These are phyloP conservation scores for Acanthamoeba rhysodes DNA, from an alignment of 208 protist genomes.

Conservation along the genomic window DNA sequence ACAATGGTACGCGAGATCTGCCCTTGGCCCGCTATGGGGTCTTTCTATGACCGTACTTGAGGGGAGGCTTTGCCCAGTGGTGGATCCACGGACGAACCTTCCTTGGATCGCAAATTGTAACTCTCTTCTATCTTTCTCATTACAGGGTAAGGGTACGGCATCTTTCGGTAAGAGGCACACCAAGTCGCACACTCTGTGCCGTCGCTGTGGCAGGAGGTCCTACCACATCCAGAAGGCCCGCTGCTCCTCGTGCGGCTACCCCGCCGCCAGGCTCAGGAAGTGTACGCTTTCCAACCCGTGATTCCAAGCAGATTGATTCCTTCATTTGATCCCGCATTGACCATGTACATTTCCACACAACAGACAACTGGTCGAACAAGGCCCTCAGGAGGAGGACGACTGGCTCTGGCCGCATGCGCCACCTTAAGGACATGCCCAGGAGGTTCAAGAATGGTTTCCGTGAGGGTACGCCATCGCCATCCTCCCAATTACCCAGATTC, in stretches of 20 bases:
- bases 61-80: too few species aligned
- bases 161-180: conserved; percentile 93
- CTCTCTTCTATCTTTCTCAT: not conserved
- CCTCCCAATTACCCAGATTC: not conserved
- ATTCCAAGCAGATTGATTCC: not conserved
- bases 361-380: conserved; percentile 98
- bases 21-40: not conserved
- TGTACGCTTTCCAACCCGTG: conserved; percentile 82
- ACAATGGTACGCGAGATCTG: conserved; percentile 26
- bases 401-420: conserved; percentile 98
- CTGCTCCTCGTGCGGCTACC: conserved; percentile 99
- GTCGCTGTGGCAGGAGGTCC: conserved; percentile 97
- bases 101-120: not conserved
- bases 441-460: conserved; percentile 98
- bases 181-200: conserved; percentile 98
- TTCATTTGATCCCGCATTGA: not conserved
- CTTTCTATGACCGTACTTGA: not conserved
- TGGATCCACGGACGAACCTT: too few species aligned
- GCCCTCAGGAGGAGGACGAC: conserved; percentile 98
- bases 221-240: conserved; percentile 99
- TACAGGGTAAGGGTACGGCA: conserved; percentile 93
- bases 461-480: conserved; percentile 81
- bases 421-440: conserved; percentile 98
- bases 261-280: conserved; percentile 95
- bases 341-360: conserved; percentile 30